Percentiles rank a stretch among this genome's conserved stretches.
Evolutionary conservation across 2,329 filamentous ascomycete genomes (phyloP).

Genomic region (Scedosporium boydii): DNA sequence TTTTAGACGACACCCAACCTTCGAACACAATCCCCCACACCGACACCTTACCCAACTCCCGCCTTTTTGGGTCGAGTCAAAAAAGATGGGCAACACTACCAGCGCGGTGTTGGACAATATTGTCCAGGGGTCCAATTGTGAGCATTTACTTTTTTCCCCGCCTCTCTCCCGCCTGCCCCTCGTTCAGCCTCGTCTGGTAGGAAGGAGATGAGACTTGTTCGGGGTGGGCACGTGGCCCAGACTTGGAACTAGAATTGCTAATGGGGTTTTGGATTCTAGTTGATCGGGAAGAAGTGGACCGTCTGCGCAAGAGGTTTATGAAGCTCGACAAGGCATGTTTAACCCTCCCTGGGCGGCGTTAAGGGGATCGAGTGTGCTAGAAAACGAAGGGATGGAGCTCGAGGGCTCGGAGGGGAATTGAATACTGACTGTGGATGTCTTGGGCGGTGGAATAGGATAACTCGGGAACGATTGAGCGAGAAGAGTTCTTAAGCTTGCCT

Average conservation of each 20-base stretch:
- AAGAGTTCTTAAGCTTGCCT: slow-evolving; percentile 93
- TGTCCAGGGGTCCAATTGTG: slow-evolving; percentile 94
- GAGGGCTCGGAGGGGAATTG: neutral
- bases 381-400: neutral
- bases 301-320: slow-evolving; percentile 95
- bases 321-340: slow-evolving; percentile 83
- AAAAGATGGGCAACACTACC: slow-evolving; percentile 56
- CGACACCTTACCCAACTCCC: neutral
- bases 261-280: slow-evolving; percentile 41
- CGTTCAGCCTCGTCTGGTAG: slow-evolving; percentile 1
- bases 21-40: neutral
- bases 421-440: neutral
- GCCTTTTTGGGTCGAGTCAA: neutral
- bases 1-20: neutral
- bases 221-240: slow-evolving; percentile 76
- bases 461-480: slow-evolving; percentile 95
- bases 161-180: slow-evolving; percentile 2
- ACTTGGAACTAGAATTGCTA: slow-evolving; percentile 12
- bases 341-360: neutral
- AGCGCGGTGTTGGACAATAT: slow-evolving; percentile 85
- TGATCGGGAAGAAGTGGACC: slow-evolving; percentile 93
- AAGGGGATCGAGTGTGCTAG: neutral
- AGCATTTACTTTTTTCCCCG: slow-evolving; percentile 13
- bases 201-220: slow-evolving; percentile 60
- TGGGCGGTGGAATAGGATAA: slow-evolving; percentile 59